phyloP scores from a whole-genome alignment of 257 asterid genomes.

The Solanum pinnatisectum region DNA sequence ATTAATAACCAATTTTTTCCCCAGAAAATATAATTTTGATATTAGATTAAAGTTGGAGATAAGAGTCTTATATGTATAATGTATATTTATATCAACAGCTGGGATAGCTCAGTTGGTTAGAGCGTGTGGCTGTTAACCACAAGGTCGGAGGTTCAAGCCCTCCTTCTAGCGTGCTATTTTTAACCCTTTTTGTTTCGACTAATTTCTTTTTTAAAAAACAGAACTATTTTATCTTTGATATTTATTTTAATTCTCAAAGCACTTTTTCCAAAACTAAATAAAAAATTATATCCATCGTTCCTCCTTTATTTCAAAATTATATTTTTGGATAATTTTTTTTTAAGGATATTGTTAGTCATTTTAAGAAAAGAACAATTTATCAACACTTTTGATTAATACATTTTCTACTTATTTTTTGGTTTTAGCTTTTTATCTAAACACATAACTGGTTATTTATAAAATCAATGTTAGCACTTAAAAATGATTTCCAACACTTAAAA shows the following conservation, averaged over 20 bases:
- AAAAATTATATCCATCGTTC: neutral
- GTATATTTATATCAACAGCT: slow-evolving; percentile 1
- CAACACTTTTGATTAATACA: neutral
- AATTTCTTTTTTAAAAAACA: neutral
- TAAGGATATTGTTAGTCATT: neutral
- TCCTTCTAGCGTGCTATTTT: slow-evolving; percentile 31
- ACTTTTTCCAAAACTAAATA: neutral
- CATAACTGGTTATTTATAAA: neutral
- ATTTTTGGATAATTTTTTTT: neutral
- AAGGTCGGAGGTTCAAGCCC: slow-evolving; percentile 97
- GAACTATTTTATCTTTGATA: too few species aligned
- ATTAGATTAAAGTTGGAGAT: neutral
- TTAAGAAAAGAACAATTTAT: neutral
- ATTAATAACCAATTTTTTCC: neutral
- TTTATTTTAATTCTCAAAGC: neutral
- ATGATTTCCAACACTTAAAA: neutral
- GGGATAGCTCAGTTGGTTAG: slow-evolving; percentile 99
- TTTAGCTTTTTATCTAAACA: neutral
- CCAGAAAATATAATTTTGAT: neutral
- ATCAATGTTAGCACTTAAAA: neutral
- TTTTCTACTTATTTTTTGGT: neutral
- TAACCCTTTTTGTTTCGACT: neutral
- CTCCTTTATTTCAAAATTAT: neutral
- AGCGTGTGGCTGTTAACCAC: slow-evolving; percentile 99
- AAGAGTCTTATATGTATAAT: too few species aligned